Percentiles rank a stretch among this genome's conserved stretches.
phyloP scores from a whole-genome alignment of 441 rosid species.

The Biscutella laevigata region DNA sequence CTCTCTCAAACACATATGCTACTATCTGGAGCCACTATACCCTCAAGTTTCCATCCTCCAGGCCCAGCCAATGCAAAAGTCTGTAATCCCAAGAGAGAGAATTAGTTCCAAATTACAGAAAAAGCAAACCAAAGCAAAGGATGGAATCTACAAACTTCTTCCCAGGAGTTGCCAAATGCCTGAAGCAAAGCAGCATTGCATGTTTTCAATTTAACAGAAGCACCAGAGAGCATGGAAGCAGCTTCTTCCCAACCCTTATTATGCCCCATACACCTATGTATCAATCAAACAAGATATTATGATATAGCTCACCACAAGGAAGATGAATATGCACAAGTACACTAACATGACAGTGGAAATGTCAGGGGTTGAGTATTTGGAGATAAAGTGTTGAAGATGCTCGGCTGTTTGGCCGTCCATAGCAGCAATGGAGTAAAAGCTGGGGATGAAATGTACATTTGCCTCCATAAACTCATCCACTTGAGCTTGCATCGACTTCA shows the following conservation, averaged over 20 bases:
- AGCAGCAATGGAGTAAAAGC: constrained; percentile 90
- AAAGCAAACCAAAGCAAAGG: neutral
- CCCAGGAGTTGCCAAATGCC: constrained; percentile 84
- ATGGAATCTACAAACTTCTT: constrained; percentile 47
- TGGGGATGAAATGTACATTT: constrained; percentile 68
- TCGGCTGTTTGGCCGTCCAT: constrained; percentile 97
- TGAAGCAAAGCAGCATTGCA: constrained; percentile 97
- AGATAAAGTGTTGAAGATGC: constrained; percentile 63
- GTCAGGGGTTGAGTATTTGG: constrained; percentile 54
- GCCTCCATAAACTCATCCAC: constrained; percentile 57
- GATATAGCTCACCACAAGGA: constrained; percentile 1
- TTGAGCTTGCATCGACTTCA: constrained; percentile 71
- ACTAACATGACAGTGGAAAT: constrained; percentile 73
- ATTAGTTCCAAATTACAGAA: constrained; percentile 8
- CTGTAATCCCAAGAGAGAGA: constrained; percentile 33
- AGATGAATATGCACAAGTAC: neutral
- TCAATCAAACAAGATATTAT: neutral
- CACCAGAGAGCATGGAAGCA: constrained; percentile 74
- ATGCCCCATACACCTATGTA: constrained; percentile 91
- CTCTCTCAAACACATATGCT: constrained; percentile 23
- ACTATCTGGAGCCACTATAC: constrained; percentile 60
- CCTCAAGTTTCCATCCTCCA: constrained; percentile 91
- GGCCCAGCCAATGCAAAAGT: constrained; percentile 71
- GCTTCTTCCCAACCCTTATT: constrained; percentile 99
- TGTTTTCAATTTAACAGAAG: constrained; percentile 64